Evolutionary conservation across 2,329 filamentous ascomycete species (phyloP), one percentile per base, ranked within the genome.

Genomic region (Ophiostoma quercus): DNA sequence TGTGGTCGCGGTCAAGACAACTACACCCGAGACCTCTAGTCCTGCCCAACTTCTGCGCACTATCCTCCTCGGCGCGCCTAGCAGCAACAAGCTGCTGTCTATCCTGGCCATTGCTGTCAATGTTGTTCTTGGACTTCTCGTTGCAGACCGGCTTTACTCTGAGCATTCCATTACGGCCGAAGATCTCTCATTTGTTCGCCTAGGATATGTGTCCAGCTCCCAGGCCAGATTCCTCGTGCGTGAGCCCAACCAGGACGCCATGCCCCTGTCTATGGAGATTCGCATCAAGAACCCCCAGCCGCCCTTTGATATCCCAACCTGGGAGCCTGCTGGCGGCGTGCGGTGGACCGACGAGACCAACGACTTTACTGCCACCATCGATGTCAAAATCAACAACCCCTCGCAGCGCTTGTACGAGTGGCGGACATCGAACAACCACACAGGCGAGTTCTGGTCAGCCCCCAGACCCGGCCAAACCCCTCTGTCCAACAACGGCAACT

Each of bases 121-220:
- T 77, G 76, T 88, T 22, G 79, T 84, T 2, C 81, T 95, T 57
- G 84, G 92, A 6, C 81, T 86, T 9, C 86, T 94, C 79, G 86
- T 89, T 0, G 84, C 89, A 34, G 95, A 99, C 78, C 86, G 94
- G 54, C 83, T 96, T 16, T 93, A 91, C 76, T 87, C 91, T 25
- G 90, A 90, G 1, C 87, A 89, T 71, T 85, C 90, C 43, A 84
- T 96, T 77, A 88, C 90, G 3, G 88, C 84, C 34, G 81, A 91
- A 37, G 88, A 96, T 73, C 82, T 97, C 12, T 92, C 93, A 0
- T 96, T 99, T 77, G 91, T 92, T 57, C 87, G 95, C 9, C 82
- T 97, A 19, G 95, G 95, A 34, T 94, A 94, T 77, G 90, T 98
- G 37, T 96, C 93, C 4, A 86, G 91, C 22, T 86, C 84, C 0